Base-by-base conservation (phyloP, 208 protist species). In the Leishmania lainsoni region DNA sequence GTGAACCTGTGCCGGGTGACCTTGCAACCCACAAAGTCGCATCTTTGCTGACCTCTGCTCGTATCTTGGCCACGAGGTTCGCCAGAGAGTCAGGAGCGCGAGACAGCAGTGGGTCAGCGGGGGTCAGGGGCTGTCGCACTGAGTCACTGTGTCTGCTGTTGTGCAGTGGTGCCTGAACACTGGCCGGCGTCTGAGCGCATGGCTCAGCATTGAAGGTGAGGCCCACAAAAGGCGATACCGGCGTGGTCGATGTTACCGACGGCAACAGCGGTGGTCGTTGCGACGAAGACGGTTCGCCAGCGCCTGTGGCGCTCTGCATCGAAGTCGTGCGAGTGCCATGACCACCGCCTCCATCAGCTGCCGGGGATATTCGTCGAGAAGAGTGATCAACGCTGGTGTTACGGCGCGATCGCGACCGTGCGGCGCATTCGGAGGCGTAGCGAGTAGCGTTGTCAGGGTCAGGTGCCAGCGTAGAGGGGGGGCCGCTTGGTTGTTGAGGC, bases 51-150 rank as follows among this genome's bases (percentile, higher is more conserved):
- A 85, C 76, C 71, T 85, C 81, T 26, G 54, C 81, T 35, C 81
- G 81, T 48, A 85, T 85, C 61, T 76, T 80, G 20, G 76, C 75
- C 5, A 85, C 76, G 51, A 85, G 78, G 26, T 81, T 39, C 5
- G 56, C 76, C 70, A 85, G 35, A 17, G 81, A 58, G 22, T 78
- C 76, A 58, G 63, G 63, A 51, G 61, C 49, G 39, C 49, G 42
- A 29, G 74, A 61, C 56, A 3, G 2, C 56, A n/a, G 74, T 16
- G 52, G 22, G 4, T 9, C 69, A 52, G 14, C 29, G 49, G 48
- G 16, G 45, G 2, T 17, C 72, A 14, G 26, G 39, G 72, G 72
- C 72, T 73, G 69, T 45, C 26, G 45, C 20, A 45, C 39, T n/a
- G 69, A 54, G 26, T 73, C 69, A 12, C 72, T 29, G 72, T 58